Evolutionary conservation across 208 protist species (phyloP).

Genomic region (Leptomonas pyrrhocoris): DNA sequence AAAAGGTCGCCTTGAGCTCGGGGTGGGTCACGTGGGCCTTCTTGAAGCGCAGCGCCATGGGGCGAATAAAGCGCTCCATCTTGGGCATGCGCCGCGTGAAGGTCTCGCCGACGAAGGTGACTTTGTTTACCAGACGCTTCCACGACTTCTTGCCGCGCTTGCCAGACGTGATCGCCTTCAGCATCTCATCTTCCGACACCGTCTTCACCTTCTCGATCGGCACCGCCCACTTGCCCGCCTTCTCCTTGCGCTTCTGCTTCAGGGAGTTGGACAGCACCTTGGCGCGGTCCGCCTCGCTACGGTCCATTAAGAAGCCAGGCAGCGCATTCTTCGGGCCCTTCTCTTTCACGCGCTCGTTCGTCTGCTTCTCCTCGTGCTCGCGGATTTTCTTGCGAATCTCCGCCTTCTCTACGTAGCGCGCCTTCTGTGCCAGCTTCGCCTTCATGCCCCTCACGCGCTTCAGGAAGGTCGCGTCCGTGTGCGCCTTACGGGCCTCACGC

Average conservation of each 20-base stretch:
- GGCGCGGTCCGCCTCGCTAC: constrained; percentile 95
- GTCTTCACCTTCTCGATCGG: constrained; percentile 99
- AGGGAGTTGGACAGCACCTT: constrained; percentile 99
- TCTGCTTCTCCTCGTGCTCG: constrained; percentile 97
- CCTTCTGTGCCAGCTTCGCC: constrained; percentile 98
- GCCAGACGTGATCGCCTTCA: constrained; percentile 97
- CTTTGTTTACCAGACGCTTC: constrained; percentile 99
- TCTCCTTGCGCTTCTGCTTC: constrained; percentile 99
- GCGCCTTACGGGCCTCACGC: constrained; percentile 95
- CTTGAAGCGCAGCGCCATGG: constrained; percentile 98
- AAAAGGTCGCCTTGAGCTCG: constrained; percentile 99
- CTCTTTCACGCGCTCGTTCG: constrained; percentile 94
- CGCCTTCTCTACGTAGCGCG: constrained; percentile 99
- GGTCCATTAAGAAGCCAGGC: constrained; percentile 99
- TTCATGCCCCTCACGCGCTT: constrained; percentile 97
- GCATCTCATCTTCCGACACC: constrained; percentile 99
- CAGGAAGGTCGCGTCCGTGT: constrained; percentile 95
- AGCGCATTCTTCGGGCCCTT: constrained; percentile 96
- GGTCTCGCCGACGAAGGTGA: constrained; percentile 99
- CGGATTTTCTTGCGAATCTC: constrained; percentile 99
- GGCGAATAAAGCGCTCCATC: constrained; percentile 99
- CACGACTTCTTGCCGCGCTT: constrained; percentile 97
- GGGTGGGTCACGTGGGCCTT: constrained; percentile 99
- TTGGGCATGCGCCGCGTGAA: constrained; percentile 99
- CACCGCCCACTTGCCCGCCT: constrained; percentile 99